These are phyloP conservation scores for Nadsonia fulvescens DNA, from an alignment of 805 yeast genomes.

Conservation along the genomic window DNA sequence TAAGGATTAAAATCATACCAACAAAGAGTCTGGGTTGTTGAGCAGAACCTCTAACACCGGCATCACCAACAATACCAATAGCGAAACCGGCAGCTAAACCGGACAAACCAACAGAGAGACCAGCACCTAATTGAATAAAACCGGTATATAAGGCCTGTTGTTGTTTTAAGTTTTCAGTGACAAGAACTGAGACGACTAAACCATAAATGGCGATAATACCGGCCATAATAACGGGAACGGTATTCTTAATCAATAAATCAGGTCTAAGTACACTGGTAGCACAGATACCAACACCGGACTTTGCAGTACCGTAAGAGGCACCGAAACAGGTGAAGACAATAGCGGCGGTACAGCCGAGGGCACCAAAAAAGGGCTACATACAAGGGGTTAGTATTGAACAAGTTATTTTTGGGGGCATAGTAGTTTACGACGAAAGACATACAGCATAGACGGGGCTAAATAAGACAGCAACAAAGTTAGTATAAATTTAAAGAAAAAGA, in stretches of 20 bases:
- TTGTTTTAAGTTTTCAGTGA: slow-evolving; percentile 77
- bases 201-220: slow-evolving; percentile 99
- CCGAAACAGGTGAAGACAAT: slow-evolving; percentile 93
- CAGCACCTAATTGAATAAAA: slow-evolving; percentile 95
- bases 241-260: slow-evolving; percentile 78
- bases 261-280: slow-evolving; percentile 97
- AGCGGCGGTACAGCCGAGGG: slow-evolving; percentile 98
- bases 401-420: not conserved
- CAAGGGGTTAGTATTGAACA: not conserved
- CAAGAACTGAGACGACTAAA: slow-evolving; percentile 85
- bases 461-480: slow-evolving; percentile 5
- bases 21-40: slow-evolving; percentile 97
- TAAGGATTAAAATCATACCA: slow-evolving; percentile 78
- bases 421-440: slow-evolving; percentile 12
- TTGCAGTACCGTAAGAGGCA: slow-evolving; percentile 98
- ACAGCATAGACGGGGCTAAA: slow-evolving; percentile 55
- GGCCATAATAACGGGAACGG: slow-evolving; percentile 97
- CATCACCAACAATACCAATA: slow-evolving; percentile 98
- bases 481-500: slow-evolving; percentile 2
- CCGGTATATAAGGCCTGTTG: slow-evolving; percentile 90
- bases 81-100: slow-evolving; percentile 98
- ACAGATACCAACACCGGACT: slow-evolving; percentile 98
- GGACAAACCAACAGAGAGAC: slow-evolving; percentile 89
- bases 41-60: slow-evolving; percentile 96
- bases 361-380: slow-evolving; percentile 85